Conservation (phyloP, 23 red algal genomes). For the Gracilaria vermiculophylla region DNA sequence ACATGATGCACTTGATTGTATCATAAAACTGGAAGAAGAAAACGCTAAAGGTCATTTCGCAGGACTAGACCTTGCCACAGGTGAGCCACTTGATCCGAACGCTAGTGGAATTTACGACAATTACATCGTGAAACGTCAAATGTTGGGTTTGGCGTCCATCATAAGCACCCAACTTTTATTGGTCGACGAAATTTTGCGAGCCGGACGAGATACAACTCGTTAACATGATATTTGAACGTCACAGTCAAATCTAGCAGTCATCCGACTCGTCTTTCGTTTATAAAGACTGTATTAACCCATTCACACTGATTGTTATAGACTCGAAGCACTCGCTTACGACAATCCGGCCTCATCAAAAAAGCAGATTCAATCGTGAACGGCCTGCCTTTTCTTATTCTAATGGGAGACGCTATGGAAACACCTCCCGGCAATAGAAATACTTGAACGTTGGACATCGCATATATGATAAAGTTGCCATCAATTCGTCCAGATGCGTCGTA, state of each 20-base stretch:
- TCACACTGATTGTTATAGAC: conserved; percentile 65
- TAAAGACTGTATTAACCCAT: conserved; percentile 82
- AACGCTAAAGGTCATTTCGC: conserved; percentile 63
- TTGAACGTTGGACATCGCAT: conserved; percentile 65
- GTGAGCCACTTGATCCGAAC: conserved; percentile 89
- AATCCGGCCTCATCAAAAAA: conserved; percentile 69
- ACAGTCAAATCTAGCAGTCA: background rate
- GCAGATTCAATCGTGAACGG: conserved; percentile 71
- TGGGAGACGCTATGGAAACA: conserved; percentile 51
- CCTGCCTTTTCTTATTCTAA: conserved; percentile 42
- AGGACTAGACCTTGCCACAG: conserved; percentile 85
- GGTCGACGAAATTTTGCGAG: conserved; percentile 95
- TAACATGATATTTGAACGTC: background rate
- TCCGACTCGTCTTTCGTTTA: conserved; percentile 65
- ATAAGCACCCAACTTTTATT: conserved; percentile 95
- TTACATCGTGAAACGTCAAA: conserved; percentile 88
- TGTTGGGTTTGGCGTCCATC: conserved; percentile 79
- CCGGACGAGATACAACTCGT: conserved; percentile 79
- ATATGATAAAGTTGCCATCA: conserved; percentile 61
- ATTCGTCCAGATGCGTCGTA: conserved; percentile 36
- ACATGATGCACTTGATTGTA: conserved; percentile 86
- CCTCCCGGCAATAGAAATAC: conserved; percentile 67
- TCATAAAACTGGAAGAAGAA: conserved; percentile 87
- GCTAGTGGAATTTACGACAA: conserved; percentile 87
- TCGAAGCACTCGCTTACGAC: conserved; percentile 54